A percentile compares a stretch with the other conserved stretches of the same genome.
Evolutionary conservation across 805 yeast genomes (phyloP).

Genomic region (Teunomyces barrocoloradensis): DNA sequence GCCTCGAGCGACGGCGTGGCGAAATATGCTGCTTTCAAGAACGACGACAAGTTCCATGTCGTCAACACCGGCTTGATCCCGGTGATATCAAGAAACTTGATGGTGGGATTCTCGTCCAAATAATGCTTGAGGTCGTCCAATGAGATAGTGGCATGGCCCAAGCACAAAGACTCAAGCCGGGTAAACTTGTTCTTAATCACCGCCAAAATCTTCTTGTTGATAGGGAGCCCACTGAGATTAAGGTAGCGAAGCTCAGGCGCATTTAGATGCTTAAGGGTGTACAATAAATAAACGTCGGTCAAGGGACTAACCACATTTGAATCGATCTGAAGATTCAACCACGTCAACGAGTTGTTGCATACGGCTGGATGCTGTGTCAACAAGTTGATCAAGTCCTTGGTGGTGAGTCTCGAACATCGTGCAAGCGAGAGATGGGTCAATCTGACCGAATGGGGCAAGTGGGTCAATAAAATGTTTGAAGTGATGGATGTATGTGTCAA

Average conservation of each 20-base stretch:
- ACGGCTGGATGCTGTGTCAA: slow-evolving; percentile 70
- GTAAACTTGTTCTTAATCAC: slow-evolving; percentile 40
- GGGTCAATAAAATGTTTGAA: slow-evolving; percentile 52
- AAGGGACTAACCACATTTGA: slow-evolving; percentile 61
- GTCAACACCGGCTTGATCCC: slow-evolving; percentile 55
- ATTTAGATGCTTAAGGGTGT: slow-evolving; percentile 42
- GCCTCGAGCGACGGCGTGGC: slow-evolving; percentile 42
- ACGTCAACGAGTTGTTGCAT: slow-evolving; percentile 45
- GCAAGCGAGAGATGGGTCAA: slow-evolving; percentile 70
- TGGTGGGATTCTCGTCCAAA: slow-evolving; percentile 25
- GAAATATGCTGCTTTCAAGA: slow-evolving; percentile 28
- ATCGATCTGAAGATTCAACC: slow-evolving; percentile 68
- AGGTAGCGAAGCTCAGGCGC: slow-evolving; percentile 48
- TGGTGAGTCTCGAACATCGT: slow-evolving; percentile 58
- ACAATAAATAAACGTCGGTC: slow-evolving; percentile 47
- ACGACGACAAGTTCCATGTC: slow-evolving; percentile 48
- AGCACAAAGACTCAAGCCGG: slow-evolving; percentile 39
- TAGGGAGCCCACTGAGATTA: slow-evolving; percentile 66
- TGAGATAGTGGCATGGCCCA: slow-evolving; percentile 38
- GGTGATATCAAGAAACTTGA: slow-evolving; percentile 63
- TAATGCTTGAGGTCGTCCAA: slow-evolving; percentile 37
- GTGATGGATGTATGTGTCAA: slow-evolving; percentile 78
- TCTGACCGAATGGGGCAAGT: slow-evolving; percentile 53
- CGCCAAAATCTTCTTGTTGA: slow-evolving; percentile 38
- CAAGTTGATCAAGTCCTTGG: slow-evolving; percentile 68